Evolutionary conservation across 2,329 filamentous ascomycete genomes (phyloP).

Genomic region (Neurospora sp.): DNA sequence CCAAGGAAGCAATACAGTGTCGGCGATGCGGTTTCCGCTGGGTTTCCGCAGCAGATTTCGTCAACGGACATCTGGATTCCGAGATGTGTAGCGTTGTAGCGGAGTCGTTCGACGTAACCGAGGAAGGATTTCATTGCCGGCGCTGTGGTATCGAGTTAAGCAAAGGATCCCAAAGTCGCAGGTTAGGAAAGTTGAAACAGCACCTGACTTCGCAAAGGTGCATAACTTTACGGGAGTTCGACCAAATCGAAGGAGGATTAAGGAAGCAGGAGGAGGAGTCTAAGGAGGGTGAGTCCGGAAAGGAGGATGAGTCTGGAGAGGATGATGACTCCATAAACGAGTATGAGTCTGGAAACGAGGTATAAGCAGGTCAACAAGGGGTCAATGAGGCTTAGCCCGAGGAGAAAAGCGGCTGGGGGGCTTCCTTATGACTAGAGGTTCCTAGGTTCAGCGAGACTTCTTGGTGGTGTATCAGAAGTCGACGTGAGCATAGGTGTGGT

Average conservation of each 20-base stretch:
- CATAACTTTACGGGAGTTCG: too few species aligned
- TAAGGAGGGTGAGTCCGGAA: constrained; percentile 42
- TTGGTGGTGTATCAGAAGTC: background rate
- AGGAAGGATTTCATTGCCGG: background rate
- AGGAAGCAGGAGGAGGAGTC: background rate
- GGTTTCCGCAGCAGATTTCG: background rate
- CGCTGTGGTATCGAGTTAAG: background rate
- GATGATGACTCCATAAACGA: constrained; percentile 71
- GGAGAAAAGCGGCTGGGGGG: background rate
- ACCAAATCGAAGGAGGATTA: too few species aligned
- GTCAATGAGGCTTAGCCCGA: background rate
- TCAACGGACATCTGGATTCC: background rate
- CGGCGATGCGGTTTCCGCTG: background rate
- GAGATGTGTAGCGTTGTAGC: background rate
- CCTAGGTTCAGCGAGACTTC: background rate
- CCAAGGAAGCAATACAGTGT: background rate
- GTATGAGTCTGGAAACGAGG: background rate
- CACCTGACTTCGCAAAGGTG: too few species aligned
- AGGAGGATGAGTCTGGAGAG: constrained; percentile 65
- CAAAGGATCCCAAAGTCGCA: background rate
- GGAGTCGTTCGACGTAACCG: background rate
- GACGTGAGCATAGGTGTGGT: background rate
- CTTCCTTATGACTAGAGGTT: background rate
- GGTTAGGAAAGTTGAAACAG: too few species aligned
- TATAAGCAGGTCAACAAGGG: background rate